Base-by-base conservation (phyloP, 345 rosid species). In the Luvunga scandens region DNA sequence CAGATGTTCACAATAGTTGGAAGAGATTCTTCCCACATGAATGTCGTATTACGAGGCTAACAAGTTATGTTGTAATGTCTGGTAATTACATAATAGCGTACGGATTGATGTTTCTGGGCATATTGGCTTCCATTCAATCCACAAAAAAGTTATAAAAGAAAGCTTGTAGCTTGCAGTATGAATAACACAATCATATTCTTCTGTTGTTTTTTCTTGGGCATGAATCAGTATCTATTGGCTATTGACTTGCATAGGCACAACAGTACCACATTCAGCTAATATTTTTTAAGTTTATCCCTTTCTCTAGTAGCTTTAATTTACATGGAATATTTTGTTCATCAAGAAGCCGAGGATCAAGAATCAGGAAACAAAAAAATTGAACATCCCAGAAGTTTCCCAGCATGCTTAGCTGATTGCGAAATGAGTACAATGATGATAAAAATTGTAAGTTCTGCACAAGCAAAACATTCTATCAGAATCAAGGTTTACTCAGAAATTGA, bases 401-500 rank as follows among this genome's bases (percentile, higher is more conserved):
- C 57, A 53, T 19, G 6, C 57, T 53, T 53, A 19, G 57, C 57
- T 53, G 57, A 28, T 12, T 62, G 33, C 19, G 2, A 28, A 62
- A 27, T 0, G 2, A 62, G 34, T 4, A 62, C 6, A 48, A 28
- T 5, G 73, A 45, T 16, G 7, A 4, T 27, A 50, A 48, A 48
- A 70, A 50, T 70, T 48, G 73, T 19, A 21, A 71, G 24, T 13
- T 7, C 28, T n/a, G n/a, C 25, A 62, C 61, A 63, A 45, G 69
- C 59, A 42, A 56, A 14, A 25, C 33, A 36, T 72, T 72, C 66
- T 12, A 59, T n/a, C 76, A n/a, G 25, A 64, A 75, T 45, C 59
- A 27, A 42, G 31, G n/a, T 74, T 74, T 66, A 31, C 56, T 21
- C 6, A 21, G 48, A 12, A 9, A 18, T 8, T 13, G 65, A 56